Conservation (phyloP, 257 asterid genomes). For the Salvia rosmarinus region DNA sequence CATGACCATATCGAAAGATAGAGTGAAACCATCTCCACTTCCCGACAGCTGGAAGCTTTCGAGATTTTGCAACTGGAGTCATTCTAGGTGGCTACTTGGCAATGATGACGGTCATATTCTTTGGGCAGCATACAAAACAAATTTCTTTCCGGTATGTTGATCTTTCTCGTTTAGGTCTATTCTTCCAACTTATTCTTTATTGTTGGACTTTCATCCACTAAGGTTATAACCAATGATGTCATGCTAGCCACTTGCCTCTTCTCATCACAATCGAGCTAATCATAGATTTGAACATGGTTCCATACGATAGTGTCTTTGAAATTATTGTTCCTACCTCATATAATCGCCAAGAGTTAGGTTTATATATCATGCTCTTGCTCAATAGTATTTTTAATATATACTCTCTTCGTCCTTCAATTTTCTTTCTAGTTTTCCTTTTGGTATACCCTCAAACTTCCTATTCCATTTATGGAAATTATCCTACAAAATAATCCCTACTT, state of each 20-base stretch:
- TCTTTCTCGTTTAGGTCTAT: slow-evolving; percentile 3
- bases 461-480: too few species aligned
- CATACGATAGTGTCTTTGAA: not conserved
- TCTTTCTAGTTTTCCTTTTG: too few species aligned
- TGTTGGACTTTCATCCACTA: not conserved
- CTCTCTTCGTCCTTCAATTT: not conserved
- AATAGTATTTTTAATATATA: not conserved
- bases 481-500: too few species aligned
- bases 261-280: not conserved
- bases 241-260: not conserved
- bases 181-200: slow-evolving; percentile 1
- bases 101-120: slow-evolving; percentile 96
- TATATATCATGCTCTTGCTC: not conserved
- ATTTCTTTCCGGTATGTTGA: slow-evolving; percentile 79
- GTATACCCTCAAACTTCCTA: too few species aligned
- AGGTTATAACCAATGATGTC: not conserved
- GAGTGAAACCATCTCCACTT: slow-evolving; percentile 95
- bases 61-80: slow-evolving; percentile 90
- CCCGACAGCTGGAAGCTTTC: slow-evolving; percentile 98
- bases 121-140: slow-evolving; percentile 89
- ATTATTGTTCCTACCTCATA: not conserved
- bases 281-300: not conserved
- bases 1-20: slow-evolving; percentile 96
- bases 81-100: slow-evolving; percentile 93
- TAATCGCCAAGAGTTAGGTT: not conserved